Conservation (phyloP, 1,284 basidiomycete genomes). For the Ceraceosorus bombacis region DNA sequence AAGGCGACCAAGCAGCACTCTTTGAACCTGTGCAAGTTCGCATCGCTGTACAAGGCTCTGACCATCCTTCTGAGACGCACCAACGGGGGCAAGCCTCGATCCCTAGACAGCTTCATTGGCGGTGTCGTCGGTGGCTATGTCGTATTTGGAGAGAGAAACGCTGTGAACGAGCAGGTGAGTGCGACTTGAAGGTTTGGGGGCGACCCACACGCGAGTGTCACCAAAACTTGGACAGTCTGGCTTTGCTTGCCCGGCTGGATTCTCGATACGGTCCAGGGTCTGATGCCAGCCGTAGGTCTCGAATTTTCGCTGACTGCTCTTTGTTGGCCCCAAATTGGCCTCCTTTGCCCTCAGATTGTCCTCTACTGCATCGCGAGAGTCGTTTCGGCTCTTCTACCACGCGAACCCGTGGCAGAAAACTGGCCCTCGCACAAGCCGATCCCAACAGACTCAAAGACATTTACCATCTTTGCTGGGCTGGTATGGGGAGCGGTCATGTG, state of each 20-base stretch:
- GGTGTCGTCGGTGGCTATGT: constrained; percentile 84
- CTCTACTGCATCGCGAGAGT: constrained; percentile 58
- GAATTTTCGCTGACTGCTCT: not conserved
- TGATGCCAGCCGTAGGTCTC: not conserved
- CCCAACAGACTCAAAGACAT: constrained; percentile 60
- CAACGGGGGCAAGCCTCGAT: constrained; percentile 72
- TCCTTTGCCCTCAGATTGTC: constrained; percentile 69
- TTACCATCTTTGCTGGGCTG: constrained; percentile 78
- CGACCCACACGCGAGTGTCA: not conserved
- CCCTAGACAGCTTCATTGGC: constrained; percentile 80
- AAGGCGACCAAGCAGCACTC: constrained; percentile 83
- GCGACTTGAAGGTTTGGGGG: not conserved
- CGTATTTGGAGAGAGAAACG: constrained; percentile 86
- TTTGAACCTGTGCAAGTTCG: constrained; percentile 83
- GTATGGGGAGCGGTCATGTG: constrained; percentile 98
- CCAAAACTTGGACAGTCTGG: too few relatives aligned
- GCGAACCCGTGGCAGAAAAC: constrained; percentile 31
- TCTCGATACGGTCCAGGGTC: too few relatives aligned
- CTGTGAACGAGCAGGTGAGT: constrained; percentile 94
- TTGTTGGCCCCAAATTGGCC: not conserved
- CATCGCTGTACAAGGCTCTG: constrained; percentile 81
- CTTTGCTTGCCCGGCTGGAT: too few relatives aligned
- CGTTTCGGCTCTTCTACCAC: constrained; percentile 40
- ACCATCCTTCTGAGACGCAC: constrained; percentile 69
- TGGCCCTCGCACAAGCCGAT: constrained; percentile 40